Percentiles rank a stretch among this genome's conserved stretches.
These are phyloP conservation scores for Diplodia seriata DNA, from an alignment of 2,329 filamentous ascomycete genomes.

Conservation along the genomic window DNA sequence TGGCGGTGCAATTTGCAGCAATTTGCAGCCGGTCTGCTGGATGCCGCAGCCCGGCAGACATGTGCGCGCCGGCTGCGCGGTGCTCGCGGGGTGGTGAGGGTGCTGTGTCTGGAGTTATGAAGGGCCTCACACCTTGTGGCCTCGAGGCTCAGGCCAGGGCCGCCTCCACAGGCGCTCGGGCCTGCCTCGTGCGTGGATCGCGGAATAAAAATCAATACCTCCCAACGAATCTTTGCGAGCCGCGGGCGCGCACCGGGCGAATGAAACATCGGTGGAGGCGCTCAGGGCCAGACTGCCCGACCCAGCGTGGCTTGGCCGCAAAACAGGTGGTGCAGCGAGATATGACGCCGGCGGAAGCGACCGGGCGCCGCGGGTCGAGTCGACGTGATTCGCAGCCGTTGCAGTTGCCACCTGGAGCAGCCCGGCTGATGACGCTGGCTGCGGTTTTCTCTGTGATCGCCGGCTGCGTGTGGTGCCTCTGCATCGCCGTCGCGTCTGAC, in stretches of 20 bases:
- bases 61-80: too few relatives aligned
- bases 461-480: constrained; percentile 7
- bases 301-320: constrained; percentile 19
- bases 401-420: constrained; percentile 14
- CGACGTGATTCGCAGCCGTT: constrained; percentile 15
- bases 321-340: constrained; percentile 10
- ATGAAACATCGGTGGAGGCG: constrained; percentile 25
- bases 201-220: constrained; percentile 28
- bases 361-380: constrained; percentile 6
- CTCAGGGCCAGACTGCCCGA: constrained; percentile 1
- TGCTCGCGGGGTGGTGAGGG: too few relatives aligned
- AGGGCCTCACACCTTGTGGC: background rate
- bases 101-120: constrained; percentile 13
- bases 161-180: constrained; percentile 15
- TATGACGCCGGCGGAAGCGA: constrained; percentile 18
- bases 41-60: background rate
- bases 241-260: constrained; percentile 14
- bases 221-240: constrained; percentile 18
- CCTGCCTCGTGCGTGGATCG: constrained; percentile 12
- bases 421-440: constrained; percentile 12
- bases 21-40: background rate
- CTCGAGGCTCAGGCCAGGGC: background rate
- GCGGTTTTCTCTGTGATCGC: constrained; percentile 3
- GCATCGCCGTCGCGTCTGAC: constrained; percentile 7
- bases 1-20: constrained; percentile 14